A percentile compares a stretch with the other conserved stretches of the same genome.
These are phyloP conservation scores for Termitomyces sp. DNA, from an alignment of 768 basidiomycete genomes.

Conservation along the genomic window DNA sequence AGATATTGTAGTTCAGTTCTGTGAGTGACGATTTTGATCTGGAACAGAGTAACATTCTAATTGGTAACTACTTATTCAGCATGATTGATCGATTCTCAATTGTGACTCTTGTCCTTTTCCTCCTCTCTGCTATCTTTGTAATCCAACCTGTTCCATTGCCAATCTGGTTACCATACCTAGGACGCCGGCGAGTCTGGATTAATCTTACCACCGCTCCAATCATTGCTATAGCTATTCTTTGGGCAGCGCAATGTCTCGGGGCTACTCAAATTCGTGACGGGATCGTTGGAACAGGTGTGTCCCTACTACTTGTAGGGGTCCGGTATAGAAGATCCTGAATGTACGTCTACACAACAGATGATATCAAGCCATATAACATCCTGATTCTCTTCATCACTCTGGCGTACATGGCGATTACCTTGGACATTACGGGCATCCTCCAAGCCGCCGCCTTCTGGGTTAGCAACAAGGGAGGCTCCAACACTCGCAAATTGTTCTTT, in stretches of 20 bases:
- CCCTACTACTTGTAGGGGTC: background rate
- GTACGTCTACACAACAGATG: conserved; percentile 31
- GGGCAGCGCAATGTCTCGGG: conserved; percentile 43
- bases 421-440: conserved; percentile 86
- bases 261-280: conserved; percentile 57
- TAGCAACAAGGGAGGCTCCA: conserved; percentile 70
- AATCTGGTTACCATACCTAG: conserved; percentile 21
- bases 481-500: conserved; percentile 68
- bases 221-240: conserved; percentile 39
- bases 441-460: conserved; percentile 90
- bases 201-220: conserved; percentile 43
- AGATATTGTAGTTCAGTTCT: no score
- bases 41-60: background rate
- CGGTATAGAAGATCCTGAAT: conserved; percentile 2
- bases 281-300: conserved; percentile 48
- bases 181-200: conserved; percentile 16
- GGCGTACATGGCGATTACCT: conserved; percentile 89
- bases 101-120: conserved; percentile 40
- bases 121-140: conserved; percentile 42
- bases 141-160: conserved; percentile 33
- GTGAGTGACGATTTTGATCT: background rate
- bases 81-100: conserved; percentile 40
- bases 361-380: conserved; percentile 88
- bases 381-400: conserved; percentile 89
- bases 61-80: background rate